A percentile compares a stretch with the other conserved stretches of the same genome.
These are phyloP conservation scores for Fusarium nurragi DNA, from an alignment of 2,329 filamentous ascomycete species.

Conservation along the genomic window DNA sequence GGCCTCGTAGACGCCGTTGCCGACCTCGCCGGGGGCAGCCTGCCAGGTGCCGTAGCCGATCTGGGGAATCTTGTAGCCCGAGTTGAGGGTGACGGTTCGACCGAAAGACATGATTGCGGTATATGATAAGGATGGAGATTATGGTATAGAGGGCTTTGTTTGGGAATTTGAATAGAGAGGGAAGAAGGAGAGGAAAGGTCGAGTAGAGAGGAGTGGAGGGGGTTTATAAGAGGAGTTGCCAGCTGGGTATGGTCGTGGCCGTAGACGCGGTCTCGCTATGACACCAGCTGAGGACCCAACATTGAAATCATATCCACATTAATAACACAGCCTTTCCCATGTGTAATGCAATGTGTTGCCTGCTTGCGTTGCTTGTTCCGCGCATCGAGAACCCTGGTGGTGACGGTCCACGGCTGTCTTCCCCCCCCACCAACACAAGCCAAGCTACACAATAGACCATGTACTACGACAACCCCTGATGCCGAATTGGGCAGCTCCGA, in stretches of 20 bases:
- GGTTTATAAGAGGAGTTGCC: conserved; percentile 21
- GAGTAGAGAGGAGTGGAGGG: not conserved
- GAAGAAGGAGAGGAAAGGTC: not conserved
- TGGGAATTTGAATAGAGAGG: not conserved
- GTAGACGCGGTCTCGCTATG: conserved; percentile 2
- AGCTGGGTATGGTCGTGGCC: too few species aligned
- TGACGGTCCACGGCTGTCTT: conserved; percentile 19
- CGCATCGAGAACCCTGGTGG: conserved; percentile 33
- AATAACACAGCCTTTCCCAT: conserved; percentile 1
- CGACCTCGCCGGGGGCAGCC: conserved; percentile 70
- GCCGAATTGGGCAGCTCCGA: conserved; percentile 29
- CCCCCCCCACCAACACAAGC: conserved; percentile 5
- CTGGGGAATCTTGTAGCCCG: conserved; percentile 71
- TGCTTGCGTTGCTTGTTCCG: conserved; percentile 1
- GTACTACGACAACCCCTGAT: not conserved
- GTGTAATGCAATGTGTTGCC: not conserved
- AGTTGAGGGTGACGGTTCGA: conserved; percentile 67
- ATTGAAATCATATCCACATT: conserved; percentile 5
- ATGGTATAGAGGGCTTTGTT: not conserved
- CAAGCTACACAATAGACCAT: conserved; percentile 1
- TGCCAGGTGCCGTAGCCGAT: conserved; percentile 74
- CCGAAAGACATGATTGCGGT: conserved; percentile 62
- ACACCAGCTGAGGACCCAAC: conserved; percentile 7
- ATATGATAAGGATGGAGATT: not conserved
- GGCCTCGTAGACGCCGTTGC: conserved; percentile 70